These are phyloP conservation scores for Hippophae rhamnoides DNA, from an alignment of 306 rosid species.

Conservation along the genomic window DNA sequence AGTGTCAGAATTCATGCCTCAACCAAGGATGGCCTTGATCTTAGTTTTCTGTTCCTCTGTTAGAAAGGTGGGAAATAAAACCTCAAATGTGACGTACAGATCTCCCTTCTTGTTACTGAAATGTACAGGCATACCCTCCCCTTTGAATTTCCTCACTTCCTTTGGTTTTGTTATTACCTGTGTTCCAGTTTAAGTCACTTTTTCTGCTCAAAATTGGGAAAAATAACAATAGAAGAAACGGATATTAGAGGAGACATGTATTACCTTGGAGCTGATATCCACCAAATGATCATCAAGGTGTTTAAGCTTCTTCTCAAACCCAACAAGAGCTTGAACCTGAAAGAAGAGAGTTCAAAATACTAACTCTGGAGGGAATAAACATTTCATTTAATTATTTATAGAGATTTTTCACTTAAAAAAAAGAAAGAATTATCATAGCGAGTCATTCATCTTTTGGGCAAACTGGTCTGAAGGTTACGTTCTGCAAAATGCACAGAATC, in stretches of 20 bases:
- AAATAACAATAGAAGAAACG: background rate
- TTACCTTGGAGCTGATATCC: slow-evolving; percentile 77
- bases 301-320: slow-evolving; percentile 77
- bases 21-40: slow-evolving; percentile 65
- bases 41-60: slow-evolving; percentile 72
- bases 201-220: background rate
- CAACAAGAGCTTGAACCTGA: slow-evolving; percentile 96
- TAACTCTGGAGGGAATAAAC: too few species aligned
- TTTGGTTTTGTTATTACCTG: slow-evolving; percentile 90
- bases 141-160: slow-evolving; percentile 84
- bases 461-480: too few species aligned
- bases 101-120: slow-evolving; percentile 83
- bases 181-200: slow-evolving; percentile 7
- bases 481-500: too few species aligned
- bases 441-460: too few species aligned
- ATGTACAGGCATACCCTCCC: slow-evolving; percentile 95
- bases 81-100: slow-evolving; percentile 72
- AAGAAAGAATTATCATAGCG: too few species aligned
- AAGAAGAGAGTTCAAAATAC: slow-evolving; percentile 13
- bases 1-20: slow-evolving; percentile 6
- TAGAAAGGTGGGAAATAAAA: slow-evolving; percentile 70
- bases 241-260: background rate
- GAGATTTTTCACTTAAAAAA: too few species aligned
- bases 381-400: too few species aligned
- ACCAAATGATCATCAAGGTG: slow-evolving; percentile 89